A percentile compares a stretch with the other conserved stretches of the same genome.
phyloP scores from a whole-genome alignment of 805 yeast species.

The Nakazawaea ambrosiae region DNA sequence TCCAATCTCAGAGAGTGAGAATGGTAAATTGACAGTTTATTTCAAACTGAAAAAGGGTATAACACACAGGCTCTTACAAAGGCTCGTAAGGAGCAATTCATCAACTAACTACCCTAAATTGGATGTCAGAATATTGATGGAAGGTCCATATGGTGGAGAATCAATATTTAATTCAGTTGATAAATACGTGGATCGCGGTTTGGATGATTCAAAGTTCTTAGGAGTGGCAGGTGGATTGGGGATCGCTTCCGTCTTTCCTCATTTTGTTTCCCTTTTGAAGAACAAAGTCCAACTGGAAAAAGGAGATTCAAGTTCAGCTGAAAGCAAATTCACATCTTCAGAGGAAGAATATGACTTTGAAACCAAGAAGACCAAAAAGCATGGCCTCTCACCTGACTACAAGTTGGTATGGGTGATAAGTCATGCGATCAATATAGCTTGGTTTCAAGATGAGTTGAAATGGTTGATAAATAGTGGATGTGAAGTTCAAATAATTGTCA shows the following conservation, averaged over 20 bases:
- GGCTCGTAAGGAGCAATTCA: neutral
- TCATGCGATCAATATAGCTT: conserved; percentile 11
- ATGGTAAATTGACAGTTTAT: conserved; percentile 28
- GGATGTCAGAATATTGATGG: conserved; percentile 32
- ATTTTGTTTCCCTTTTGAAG: conserved; percentile 10
- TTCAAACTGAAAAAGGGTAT: conserved; percentile 46
- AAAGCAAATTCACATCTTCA: neutral
- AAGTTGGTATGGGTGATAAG: conserved; percentile 17
- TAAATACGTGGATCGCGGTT: neutral
- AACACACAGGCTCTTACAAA: conserved; percentile 25
- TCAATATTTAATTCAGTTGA: neutral
- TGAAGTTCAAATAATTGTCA: conserved; percentile 12
- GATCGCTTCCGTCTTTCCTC: conserved; percentile 15
- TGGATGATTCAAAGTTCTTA: neutral
- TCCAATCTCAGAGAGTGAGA: conserved; percentile 18
- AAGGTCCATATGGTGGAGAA: conserved; percentile 60
- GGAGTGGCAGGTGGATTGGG: conserved; percentile 21
- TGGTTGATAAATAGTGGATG: conserved; percentile 9
- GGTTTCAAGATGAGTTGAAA: conserved; percentile 12
- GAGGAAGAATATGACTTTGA: neutral
- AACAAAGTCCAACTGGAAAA: neutral
- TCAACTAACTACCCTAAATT: conserved; percentile 8
- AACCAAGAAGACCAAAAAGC: too few species aligned
- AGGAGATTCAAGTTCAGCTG: neutral
- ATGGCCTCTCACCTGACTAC: neutral